Base-by-base conservation (phyloP, 805 yeast species). In the Pichia eremophila region DNA sequence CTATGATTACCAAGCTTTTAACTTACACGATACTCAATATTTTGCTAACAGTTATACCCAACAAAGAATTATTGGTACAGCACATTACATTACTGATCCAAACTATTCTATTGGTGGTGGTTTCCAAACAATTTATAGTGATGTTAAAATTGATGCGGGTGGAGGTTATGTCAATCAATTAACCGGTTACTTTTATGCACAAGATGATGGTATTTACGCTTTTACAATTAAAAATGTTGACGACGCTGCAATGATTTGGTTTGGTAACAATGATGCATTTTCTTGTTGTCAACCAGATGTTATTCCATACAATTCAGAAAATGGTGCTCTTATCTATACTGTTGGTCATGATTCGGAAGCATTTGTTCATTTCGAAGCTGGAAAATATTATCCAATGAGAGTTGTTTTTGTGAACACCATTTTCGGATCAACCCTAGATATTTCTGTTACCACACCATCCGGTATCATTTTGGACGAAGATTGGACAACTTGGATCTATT, bases 221-320 rank as follows among this genome's bases (percentile, higher is more conserved):
- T 51, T 67, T 35, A 35, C 40, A 19, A 46, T 64, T 9, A 38
- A 42, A 8, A 38, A 45, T 22, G 58, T 58, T 18, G 68, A 65
- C 52, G 70, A 67, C 52, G 54, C 56, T 28, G 64, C 57, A 19
- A 59, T 59, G 52, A 61, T 69, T 37, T 58, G 55, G 43, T 48
- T 63, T 36, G 68, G 68, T 41, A 42, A 41, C 27, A 61, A 60
- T 10, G 55, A 52, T 43, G 65, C 65, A 9, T 60, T 70, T 31
- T 57, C 57, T 17, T 71, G 76, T 54, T 63, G 70, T 53, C 46
- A 54, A 22, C 48, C 57, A 5, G 41, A 39, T 4, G 40, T 15
- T 5, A 46, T 41, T 17, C 35, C 51, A 8, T 39, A 34, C 27
- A 25, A 40, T 35, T 29, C 44, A n/a, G 41, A 43, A n/a, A 14